Conservation (phyloP, 306 rosid species). For the Glycine latifolia region DNA sequence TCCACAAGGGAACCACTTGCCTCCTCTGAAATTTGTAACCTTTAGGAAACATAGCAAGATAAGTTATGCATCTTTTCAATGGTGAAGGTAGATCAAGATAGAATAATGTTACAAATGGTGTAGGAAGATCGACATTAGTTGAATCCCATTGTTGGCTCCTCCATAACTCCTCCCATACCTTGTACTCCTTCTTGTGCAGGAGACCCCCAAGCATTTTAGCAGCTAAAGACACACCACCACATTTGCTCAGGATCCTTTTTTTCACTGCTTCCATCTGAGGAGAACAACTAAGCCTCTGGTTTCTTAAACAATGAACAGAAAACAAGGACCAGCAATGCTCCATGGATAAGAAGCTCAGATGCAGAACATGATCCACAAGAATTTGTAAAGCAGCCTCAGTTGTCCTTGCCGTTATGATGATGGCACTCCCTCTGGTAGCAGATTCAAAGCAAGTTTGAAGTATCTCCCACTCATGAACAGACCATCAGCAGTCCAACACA, state of each 20-base stretch:
- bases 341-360: background rate
- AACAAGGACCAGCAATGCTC: background rate
- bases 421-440: background rate
- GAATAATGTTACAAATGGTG: too few relatives aligned
- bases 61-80: too few relatives aligned
- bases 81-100: too few relatives aligned
- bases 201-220: background rate
- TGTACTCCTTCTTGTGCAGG: background rate
- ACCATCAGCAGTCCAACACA: background rate
- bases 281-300: background rate
- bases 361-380: background rate
- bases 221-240: background rate
- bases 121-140: too few relatives aligned
- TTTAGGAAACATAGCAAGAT: too few relatives aligned
- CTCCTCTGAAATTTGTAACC: too few relatives aligned
- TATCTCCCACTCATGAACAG: background rate
- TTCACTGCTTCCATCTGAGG: background rate
- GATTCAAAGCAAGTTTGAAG: background rate
- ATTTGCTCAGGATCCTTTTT: background rate
- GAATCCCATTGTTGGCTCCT: too few relatives aligned
- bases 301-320: background rate
- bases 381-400: background rate
- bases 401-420: background rate
- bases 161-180: too few relatives aligned
- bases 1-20: too few relatives aligned